Evolutionary conservation across 805 yeast species (phyloP).

Genomic region (Candida verbasci): DNA sequence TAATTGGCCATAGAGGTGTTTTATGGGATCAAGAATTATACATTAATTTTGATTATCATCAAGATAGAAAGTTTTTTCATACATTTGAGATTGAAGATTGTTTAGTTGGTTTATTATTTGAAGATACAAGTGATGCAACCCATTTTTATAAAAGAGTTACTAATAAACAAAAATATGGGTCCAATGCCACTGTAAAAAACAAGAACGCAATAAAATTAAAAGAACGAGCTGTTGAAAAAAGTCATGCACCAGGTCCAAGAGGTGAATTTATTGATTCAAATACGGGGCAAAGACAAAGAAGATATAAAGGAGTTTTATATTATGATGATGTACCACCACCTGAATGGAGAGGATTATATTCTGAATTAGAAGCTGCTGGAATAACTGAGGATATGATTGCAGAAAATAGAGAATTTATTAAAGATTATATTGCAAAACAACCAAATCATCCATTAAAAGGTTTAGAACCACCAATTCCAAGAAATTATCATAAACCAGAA

Average conservation of each 20-base stretch:
- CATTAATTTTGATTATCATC: slow-evolving; percentile 82
- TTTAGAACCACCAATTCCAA: slow-evolving; percentile 78
- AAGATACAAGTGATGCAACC: slow-evolving; percentile 82
- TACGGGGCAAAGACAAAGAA: slow-evolving; percentile 52
- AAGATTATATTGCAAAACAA: slow-evolving; percentile 66
- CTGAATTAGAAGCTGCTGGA: slow-evolving; percentile 71
- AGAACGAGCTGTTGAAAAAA: slow-evolving; percentile 30
- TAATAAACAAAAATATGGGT: slow-evolving; percentile 74
- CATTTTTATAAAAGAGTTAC: slow-evolving; percentile 78
- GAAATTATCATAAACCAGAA: slow-evolving; percentile 35
- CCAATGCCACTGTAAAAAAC: slow-evolving; percentile 80
- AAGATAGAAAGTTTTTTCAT: slow-evolving; percentile 93
- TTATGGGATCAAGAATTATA: slow-evolving; percentile 97
- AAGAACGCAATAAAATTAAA: slow-evolving; percentile 83
- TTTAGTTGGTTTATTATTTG: slow-evolving; percentile 79
- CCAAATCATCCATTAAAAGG: slow-evolving; percentile 83
- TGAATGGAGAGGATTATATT: slow-evolving; percentile 75
- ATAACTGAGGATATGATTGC: slow-evolving; percentile 87
- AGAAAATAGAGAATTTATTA: slow-evolving; percentile 77
- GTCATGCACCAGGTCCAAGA: slow-evolving; percentile 53
- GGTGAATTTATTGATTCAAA: slow-evolving; percentile 51
- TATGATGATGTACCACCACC: slow-evolving; percentile 79
- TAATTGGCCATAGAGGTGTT: slow-evolving; percentile 77
- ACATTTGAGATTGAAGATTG: slow-evolving; percentile 92
- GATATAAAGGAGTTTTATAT: slow-evolving; percentile 57